Percentiles rank a stretch among this genome's conserved stretches.
These are phyloP conservation scores for Petunia secreta DNA, from an alignment of 257 asterid genomes.

Conservation along the genomic window DNA sequence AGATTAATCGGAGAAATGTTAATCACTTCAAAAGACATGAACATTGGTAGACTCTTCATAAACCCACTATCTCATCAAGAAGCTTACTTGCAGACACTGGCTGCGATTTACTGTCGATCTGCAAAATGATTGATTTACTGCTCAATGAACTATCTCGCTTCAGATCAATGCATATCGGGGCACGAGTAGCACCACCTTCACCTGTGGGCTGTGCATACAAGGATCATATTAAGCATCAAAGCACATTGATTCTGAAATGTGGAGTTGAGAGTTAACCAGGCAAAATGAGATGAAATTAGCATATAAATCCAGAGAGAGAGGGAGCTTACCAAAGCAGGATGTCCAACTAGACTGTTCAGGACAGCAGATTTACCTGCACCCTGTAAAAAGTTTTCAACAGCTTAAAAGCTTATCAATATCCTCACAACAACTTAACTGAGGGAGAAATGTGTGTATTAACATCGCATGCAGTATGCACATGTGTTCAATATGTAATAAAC, in stretches of 20 bases:
- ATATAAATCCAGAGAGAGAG: neutral
- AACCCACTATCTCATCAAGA: neutral
- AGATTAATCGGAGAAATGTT: slow-evolving; percentile 24
- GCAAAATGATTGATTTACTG: slow-evolving; percentile 83
- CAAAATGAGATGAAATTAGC: slow-evolving; percentile 19
- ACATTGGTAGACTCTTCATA: neutral
- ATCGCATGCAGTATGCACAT: slow-evolving; percentile 24
- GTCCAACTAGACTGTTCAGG: slow-evolving; percentile 94
- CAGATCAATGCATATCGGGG: slow-evolving; percentile 93
- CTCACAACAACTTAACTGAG: neutral
- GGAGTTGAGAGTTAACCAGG: neutral
- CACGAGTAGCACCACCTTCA: slow-evolving; percentile 99
- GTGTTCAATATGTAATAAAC: neutral
- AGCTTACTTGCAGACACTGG: slow-evolving; percentile 79
- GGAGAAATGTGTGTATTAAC: neutral
- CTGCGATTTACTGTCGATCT: slow-evolving; percentile 93
- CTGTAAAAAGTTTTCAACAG: slow-evolving; percentile 44
- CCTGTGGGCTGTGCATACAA: slow-evolving; percentile 85
- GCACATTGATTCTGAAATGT: neutral
- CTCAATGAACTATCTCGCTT: slow-evolving; percentile 78
- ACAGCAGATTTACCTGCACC: slow-evolving; percentile 99
- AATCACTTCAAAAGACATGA: neutral
- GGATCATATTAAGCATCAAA: slow-evolving; percentile 16
- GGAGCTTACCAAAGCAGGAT: slow-evolving; percentile 88
- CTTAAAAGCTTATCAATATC: neutral